Conservation (phyloP, 192 early-diverging fungal genomes). For the Coemansia sp. region DNA sequence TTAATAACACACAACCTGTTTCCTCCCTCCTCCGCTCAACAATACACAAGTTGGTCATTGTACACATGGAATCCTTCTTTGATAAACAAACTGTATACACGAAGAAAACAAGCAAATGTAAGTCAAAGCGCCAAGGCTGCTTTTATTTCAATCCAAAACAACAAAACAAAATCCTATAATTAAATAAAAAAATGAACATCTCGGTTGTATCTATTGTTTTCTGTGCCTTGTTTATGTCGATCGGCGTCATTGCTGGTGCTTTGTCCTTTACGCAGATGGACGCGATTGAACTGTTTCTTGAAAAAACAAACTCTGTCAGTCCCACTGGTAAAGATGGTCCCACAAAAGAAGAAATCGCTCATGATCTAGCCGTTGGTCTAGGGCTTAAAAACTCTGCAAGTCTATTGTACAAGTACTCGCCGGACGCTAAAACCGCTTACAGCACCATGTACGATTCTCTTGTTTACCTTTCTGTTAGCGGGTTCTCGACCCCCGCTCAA, state of each 20-base stretch:
- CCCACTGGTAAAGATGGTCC: conserved; percentile 9
- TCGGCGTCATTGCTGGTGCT: conserved; percentile 8
- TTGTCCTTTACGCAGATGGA: conserved; percentile 21
- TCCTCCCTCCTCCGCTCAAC: no score
- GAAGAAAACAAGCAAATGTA: no score
- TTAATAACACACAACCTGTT: no score
- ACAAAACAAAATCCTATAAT: no score
- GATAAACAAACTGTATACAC: no score
- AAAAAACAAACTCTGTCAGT: conserved; percentile 11
- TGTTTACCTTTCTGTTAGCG: conserved; percentile 26
- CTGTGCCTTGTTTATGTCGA: background rate
- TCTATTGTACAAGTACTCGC: conserved; percentile 44
- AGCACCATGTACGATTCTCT: conserved; percentile 35
- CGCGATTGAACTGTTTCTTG: conserved; percentile 30
- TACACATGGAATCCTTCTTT: no score
- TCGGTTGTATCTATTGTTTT: background rate
- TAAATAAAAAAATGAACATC: conserved; percentile 2
- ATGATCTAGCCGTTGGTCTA: conserved; percentile 30
- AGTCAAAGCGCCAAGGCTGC: no score
- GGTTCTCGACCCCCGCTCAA: conserved; percentile 27
- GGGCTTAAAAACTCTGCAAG: conserved; percentile 31
- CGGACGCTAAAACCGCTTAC: conserved; percentile 32
- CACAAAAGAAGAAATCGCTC: conserved; percentile 38
- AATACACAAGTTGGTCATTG: no score
- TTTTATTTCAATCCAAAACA: no score